phyloP scores from a whole-genome alignment of 768 basidiomycete genomes.

The Gloeostereum incarnatum region DNA sequence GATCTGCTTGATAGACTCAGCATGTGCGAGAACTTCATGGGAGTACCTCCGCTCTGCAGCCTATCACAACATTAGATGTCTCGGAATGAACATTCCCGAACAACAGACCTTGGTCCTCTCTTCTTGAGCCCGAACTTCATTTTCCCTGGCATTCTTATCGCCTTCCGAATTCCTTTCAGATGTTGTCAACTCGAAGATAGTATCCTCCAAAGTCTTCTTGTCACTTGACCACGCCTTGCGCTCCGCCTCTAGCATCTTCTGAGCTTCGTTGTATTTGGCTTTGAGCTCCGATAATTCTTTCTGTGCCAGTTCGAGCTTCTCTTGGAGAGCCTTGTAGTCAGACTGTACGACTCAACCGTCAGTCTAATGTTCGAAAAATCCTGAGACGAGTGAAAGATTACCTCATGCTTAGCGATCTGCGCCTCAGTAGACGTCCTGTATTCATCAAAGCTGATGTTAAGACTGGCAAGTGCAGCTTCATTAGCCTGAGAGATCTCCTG shows the following conservation, averaged over 20 bases:
- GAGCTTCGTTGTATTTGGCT: slow-evolving; percentile 45
- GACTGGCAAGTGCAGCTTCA: slow-evolving; percentile 62
- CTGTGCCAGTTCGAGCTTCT: slow-evolving; percentile 44
- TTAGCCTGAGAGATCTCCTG: slow-evolving; percentile 78
- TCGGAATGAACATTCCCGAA: background rate
- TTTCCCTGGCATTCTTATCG: slow-evolving; percentile 54
- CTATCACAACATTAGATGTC: slow-evolving; percentile 16
- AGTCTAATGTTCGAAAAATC: background rate
- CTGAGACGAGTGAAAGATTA: no score
- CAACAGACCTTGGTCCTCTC: slow-evolving; percentile 54
- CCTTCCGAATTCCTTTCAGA: slow-evolving; percentile 62
- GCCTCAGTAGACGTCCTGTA: slow-evolving; percentile 67
- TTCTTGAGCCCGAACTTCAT: slow-evolving; percentile 56
- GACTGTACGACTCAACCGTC: slow-evolving; percentile 30
- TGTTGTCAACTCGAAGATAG: slow-evolving; percentile 71
- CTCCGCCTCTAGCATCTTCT: slow-evolving; percentile 60
- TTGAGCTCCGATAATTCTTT: slow-evolving; percentile 42
- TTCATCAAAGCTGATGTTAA: slow-evolving; percentile 72
- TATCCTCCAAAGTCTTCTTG: slow-evolving; percentile 75
- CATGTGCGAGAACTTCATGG: slow-evolving; percentile 76
- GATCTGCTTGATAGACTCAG: slow-evolving; percentile 71
- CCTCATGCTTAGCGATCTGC: slow-evolving; percentile 61
- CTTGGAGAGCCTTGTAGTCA: slow-evolving; percentile 53
- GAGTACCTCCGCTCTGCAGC: slow-evolving; percentile 77
- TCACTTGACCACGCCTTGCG: slow-evolving; percentile 65